phyloP scores from a whole-genome alignment of 306 rosid genomes.

The Fragaria ananassa region DNA sequence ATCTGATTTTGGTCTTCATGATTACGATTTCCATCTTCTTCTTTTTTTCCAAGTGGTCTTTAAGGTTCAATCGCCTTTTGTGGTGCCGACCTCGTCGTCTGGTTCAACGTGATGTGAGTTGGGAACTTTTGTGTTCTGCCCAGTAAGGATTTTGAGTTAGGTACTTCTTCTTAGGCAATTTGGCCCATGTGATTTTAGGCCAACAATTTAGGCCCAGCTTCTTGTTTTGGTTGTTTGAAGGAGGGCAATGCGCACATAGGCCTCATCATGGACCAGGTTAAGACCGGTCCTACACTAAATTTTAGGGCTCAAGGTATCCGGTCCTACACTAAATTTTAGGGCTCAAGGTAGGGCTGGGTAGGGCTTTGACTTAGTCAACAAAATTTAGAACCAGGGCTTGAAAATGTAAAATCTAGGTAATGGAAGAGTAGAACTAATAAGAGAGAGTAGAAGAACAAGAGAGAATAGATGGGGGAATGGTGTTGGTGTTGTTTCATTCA shows the following conservation, averaged over 20 bases:
- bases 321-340: too few species aligned
- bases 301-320: too few species aligned
- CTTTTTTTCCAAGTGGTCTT: neutral
- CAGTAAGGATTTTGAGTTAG: neutral
- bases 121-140: neutral
- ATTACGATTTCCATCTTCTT: neutral
- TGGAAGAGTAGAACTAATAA: too few species aligned
- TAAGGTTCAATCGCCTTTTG: neutral
- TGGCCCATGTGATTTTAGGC: neutral
- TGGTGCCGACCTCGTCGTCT: neutral
- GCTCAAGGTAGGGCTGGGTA: too few species aligned
- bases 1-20: conserved; percentile 20
- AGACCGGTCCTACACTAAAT: too few species aligned
- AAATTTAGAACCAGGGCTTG: too few species aligned
- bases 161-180: neutral
- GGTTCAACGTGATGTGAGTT: neutral
- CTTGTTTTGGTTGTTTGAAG: neutral
- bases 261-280: too few species aligned
- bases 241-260: neutral
- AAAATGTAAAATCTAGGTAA: too few species aligned
- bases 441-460: too few species aligned
- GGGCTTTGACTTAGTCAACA: too few species aligned
- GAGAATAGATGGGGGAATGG: too few species aligned
- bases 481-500: too few species aligned
- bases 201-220: neutral